Evolutionary conservation across 2,329 filamentous ascomycete species (phyloP).

Genomic region (Xylariaceae sp.): DNA sequence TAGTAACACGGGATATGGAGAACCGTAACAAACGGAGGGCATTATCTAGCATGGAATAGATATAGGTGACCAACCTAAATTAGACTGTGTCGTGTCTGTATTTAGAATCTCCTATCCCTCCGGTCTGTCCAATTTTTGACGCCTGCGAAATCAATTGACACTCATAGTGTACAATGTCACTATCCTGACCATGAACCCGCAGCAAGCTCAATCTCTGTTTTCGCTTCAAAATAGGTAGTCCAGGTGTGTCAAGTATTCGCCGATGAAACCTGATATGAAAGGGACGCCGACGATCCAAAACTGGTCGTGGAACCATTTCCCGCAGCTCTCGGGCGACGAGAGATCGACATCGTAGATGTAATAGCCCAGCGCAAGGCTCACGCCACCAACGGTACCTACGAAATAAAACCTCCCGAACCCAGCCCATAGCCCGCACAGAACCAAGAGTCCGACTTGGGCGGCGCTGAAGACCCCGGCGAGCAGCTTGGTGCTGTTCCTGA

Average conservation of each 20-base stretch:
- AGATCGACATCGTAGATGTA: constrained; percentile 8
- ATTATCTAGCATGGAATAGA: no score
- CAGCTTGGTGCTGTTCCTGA: constrained; percentile 16
- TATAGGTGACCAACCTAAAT: no score
- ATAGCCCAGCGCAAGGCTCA: background rate
- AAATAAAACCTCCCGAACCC: constrained; percentile 5
- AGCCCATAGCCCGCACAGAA: constrained; percentile 1
- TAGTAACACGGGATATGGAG: no score
- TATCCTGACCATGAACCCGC: no score
- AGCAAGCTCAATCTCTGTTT: no score
- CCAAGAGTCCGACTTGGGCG: constrained; percentile 1
- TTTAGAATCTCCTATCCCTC: no score
- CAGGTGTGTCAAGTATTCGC: background rate
- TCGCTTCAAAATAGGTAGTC: no score
- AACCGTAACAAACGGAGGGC: no score
- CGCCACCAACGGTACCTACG: background rate
- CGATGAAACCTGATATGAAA: background rate
- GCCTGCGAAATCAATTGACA: no score
- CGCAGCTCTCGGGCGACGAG: constrained; percentile 1
- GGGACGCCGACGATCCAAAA: constrained; percentile 5
- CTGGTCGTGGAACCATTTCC: constrained; percentile 3
- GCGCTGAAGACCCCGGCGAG: background rate
- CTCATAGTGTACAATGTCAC: no score
- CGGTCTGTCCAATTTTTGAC: no score
- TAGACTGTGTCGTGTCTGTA: no score